These are phyloP conservation scores for Cryptosporidium parvum DNA, from an alignment of 169 alveolate genomes.

Conservation along the genomic window DNA sequence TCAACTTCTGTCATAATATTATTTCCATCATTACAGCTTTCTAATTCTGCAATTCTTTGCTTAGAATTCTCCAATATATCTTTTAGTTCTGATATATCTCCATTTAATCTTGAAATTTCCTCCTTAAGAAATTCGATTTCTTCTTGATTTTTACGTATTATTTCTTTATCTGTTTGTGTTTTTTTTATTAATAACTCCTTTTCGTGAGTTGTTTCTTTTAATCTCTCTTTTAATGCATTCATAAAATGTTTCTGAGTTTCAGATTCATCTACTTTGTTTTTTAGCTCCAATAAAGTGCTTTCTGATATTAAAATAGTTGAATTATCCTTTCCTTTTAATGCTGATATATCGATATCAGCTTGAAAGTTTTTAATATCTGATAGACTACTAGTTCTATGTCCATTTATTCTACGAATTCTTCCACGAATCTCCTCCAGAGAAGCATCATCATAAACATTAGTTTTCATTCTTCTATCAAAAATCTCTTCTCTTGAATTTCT, in stretches of 20 bases:
- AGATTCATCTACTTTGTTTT: conserved; percentile 61
- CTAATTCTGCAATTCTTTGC: conserved; percentile 44
- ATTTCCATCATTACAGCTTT: conserved; percentile 25
- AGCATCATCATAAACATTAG: conserved; percentile 31
- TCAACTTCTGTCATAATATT: conserved; percentile 44
- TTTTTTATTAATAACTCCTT: conserved; percentile 24
- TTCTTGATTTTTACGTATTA: conserved; percentile 16
- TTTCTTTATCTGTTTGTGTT: conserved; percentile 28
- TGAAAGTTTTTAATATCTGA: conserved; percentile 63
- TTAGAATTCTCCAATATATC: conserved; percentile 33
- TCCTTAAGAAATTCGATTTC: conserved; percentile 19
- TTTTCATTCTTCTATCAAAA: conserved; percentile 47
- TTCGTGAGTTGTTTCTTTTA: conserved; percentile 50
- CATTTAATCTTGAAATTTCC: conserved; percentile 26
- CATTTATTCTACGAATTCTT: conserved; percentile 45
- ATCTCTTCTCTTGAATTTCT: conserved; percentile 57
- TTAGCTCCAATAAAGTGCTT: conserved; percentile 38
- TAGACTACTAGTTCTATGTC: conserved; percentile 70
- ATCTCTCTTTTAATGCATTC: conserved; percentile 55
- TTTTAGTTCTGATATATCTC: conserved; percentile 24
- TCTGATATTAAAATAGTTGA: conserved; percentile 49
- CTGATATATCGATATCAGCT: conserved; percentile 1
- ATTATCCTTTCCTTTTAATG: not conserved
- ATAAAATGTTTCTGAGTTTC: conserved; percentile 74
- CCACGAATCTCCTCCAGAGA: conserved; percentile 52